Evolutionary conservation across 225 moss, liverwort and hornwort species (phyloP), one percentile per base, ranked within the genome.

Genomic region (Polytrichum formosum): DNA sequence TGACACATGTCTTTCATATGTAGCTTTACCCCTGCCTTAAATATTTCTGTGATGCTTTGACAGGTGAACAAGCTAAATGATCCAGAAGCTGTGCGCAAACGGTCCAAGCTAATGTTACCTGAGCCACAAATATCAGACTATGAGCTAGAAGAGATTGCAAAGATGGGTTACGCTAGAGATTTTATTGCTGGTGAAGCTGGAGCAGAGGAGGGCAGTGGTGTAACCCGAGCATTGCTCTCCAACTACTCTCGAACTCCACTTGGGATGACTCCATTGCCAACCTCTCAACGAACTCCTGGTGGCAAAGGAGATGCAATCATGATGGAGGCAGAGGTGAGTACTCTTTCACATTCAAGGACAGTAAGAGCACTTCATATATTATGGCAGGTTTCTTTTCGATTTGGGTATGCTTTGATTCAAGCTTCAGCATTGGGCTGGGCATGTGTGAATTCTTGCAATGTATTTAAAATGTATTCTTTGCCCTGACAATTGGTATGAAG

Each of bases 261-360:
- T 37, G 95, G 95, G 62, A 88, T 90, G 91, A 84, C 90, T 23
- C 91, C 91, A 19, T 71, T 85, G 74, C 84, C 88, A 83, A 93
- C 93, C 17, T 84, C 95, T 54, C 95, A 93, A 70, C 86, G 95
- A 70, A 95, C 95, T 64, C 91, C 93, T 54, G 95, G 95, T 81
- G 95, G 95, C 37, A 95, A 95, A 83, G 95, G 95, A 69, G 95
- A 95, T 78, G 91, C 95, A 64, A 95, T 95, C 53, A 91, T 95
- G 95, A 95, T 95, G 95, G 95, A 95, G 76, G 95, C 95, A 1
- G 95, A 95, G 87, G 87, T 88, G 74, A 71, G 18, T 18, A 1
- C 9, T 6, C 21, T 66, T 26, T 65, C 7, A 7, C 30, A 65
- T 16, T 46, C 46, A 46, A 37, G 9, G 37, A 37, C 37, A 37